phyloP scores from a whole-genome alignment of 2,329 filamentous ascomycete genomes.

The Epichloe festucae region DNA sequence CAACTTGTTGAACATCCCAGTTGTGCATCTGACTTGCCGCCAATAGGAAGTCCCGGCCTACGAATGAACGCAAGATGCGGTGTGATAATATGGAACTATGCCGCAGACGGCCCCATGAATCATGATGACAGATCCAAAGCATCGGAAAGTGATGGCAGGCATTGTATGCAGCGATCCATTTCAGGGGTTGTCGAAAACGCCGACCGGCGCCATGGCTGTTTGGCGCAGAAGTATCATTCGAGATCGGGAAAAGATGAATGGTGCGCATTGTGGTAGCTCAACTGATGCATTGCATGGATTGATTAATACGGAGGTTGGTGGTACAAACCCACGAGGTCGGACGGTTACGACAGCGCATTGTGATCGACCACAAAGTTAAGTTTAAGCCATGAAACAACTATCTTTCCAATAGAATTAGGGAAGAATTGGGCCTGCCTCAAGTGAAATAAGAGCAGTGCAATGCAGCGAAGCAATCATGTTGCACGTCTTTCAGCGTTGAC shows the following conservation, averaged over 20 bases:
- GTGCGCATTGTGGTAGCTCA: slow-evolving; percentile 1
- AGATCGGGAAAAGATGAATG: neutral
- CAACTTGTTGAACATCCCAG: neutral
- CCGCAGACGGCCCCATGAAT: no score
- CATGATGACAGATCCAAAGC: neutral
- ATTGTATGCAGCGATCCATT: neutral
- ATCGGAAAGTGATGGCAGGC: neutral
- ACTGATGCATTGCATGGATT: slow-evolving; percentile 2
- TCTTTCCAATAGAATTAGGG: neutral
- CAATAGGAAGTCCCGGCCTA: neutral
- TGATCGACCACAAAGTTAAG: neutral
- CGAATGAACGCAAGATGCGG: neutral
- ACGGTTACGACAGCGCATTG: neutral
- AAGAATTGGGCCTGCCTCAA: neutral
- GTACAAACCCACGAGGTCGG: neutral
- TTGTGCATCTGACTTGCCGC: neutral
- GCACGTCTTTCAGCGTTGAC: neutral
- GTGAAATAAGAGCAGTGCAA: neutral
- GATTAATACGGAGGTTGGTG: neutral
- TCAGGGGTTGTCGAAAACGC: neutral
- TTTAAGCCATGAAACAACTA: neutral
- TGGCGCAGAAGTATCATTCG: neutral
- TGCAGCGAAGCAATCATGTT: neutral
- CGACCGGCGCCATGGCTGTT: neutral
- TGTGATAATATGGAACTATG: neutral